Percentiles rank a stretch among this genome's conserved stretches.
Conservation (phyloP, 331 rosid genomes). For the Dryas integrifolia region DNA sequence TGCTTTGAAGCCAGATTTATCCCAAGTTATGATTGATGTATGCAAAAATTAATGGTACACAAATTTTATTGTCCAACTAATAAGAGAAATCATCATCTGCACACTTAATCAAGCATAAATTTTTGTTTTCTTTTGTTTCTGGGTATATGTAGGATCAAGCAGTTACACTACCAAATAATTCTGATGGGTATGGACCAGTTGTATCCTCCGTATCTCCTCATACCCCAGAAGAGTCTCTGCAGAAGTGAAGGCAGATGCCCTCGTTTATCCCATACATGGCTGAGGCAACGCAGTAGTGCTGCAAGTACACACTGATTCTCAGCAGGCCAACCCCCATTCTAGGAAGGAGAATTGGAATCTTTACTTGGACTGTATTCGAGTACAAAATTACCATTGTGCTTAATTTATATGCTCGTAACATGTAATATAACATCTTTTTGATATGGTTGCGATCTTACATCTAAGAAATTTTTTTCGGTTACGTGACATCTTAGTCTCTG, state of each 20-base stretch:
- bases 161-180: not conserved
- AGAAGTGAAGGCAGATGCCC: not conserved
- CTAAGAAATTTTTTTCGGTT: too few species aligned
- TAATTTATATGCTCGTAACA: too few species aligned
- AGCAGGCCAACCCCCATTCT: not conserved
- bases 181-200: slow-evolving; percentile 4
- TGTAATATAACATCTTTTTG: too few species aligned
- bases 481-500: too few species aligned
- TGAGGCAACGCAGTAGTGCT: not conserved
- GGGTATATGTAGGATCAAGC: slow-evolving; percentile 41
- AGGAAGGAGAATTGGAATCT: not conserved
- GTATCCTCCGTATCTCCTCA: slow-evolving; percentile 12
- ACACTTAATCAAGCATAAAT: not conserved
- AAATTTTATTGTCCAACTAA: not conserved
- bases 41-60: not conserved
- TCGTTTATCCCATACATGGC: too few species aligned
- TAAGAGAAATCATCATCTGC: not conserved
- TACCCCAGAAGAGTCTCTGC: slow-evolving; percentile 4
- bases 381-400: not conserved
- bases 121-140: not conserved
- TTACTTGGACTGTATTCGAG: not conserved
- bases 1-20: not conserved
- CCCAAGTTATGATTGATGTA: not conserved
- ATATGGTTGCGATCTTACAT: too few species aligned
- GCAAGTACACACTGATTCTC: not conserved